Percentiles rank a stretch among this genome's conserved stretches.
Conservation (phyloP, 2,329 filamentous ascomycete genomes). For the Fusarium solani-melongenae region DNA sequence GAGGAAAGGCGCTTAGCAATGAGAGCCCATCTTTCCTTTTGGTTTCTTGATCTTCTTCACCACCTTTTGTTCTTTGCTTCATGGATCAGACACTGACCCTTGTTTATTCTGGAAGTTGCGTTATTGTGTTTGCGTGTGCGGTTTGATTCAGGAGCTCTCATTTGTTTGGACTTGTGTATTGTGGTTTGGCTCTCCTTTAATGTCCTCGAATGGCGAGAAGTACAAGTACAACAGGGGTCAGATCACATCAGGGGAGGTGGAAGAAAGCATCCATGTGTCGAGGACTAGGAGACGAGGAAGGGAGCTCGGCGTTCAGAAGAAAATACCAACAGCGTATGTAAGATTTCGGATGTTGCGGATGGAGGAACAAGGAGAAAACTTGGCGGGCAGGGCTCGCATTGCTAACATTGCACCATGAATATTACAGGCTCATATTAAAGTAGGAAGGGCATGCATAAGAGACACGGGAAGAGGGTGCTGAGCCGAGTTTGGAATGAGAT, state of each 20-base stretch:
- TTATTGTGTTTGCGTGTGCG: slow-evolving; percentile 20
- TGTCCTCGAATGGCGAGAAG: slow-evolving; percentile 16
- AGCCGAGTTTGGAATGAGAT: slow-evolving; percentile 23
- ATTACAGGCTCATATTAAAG: slow-evolving; percentile 22
- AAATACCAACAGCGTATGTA: slow-evolving; percentile 44
- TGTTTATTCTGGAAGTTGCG: slow-evolving; percentile 24
- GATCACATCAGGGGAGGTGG: slow-evolving; percentile 6
- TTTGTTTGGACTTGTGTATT: slow-evolving; percentile 36
- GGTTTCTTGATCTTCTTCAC: slow-evolving; percentile 28
- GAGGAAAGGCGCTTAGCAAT: slow-evolving; percentile 22
- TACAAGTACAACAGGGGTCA: slow-evolving; percentile 2
- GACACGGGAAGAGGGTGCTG: slow-evolving; percentile 6
- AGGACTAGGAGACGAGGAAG: slow-evolving; percentile 20
- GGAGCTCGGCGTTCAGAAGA: slow-evolving; percentile 45
- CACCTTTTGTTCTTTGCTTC: slow-evolving; percentile 10
- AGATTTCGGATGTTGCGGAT: slow-evolving; percentile 39
- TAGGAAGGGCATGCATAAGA: slow-evolving; percentile 12
- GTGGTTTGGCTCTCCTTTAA: slow-evolving; percentile 27
- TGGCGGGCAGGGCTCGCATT: slow-evolving; percentile 25
- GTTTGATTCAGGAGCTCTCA: slow-evolving; percentile 29
- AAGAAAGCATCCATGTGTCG: slow-evolving; percentile 6
- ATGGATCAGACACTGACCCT: slow-evolving; percentile 16
- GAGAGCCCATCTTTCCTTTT: slow-evolving; percentile 24
- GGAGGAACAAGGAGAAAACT: slow-evolving; percentile 13
- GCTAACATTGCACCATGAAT: slow-evolving; percentile 5